These are phyloP conservation scores for Plasmodium knowlesi DNA, from an alignment of 169 alveolate genomes.

Conservation along the genomic window DNA sequence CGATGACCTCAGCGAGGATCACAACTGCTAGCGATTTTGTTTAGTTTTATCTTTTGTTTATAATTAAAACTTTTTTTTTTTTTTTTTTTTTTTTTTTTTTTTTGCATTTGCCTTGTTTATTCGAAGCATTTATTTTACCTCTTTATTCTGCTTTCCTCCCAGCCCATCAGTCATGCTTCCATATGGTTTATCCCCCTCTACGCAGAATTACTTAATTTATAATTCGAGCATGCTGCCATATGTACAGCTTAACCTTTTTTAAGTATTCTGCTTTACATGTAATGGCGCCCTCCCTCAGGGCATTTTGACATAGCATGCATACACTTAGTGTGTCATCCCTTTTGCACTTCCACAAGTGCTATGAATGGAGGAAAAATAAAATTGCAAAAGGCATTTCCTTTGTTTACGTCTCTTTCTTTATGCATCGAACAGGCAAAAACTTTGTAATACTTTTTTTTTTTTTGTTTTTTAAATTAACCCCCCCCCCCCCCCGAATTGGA, in stretches of 20 bases:
- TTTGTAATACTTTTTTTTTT: not conserved
- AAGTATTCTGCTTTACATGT: not conserved
- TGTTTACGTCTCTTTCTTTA: not conserved
- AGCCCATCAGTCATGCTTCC: not conserved
- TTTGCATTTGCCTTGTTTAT: slow-evolving; percentile 1
- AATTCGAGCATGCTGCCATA: not conserved
- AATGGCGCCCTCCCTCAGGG: not conserved
- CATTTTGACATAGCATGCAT: not conserved
- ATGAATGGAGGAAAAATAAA: not conserved
- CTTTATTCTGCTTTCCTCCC: not conserved
- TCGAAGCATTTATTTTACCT: not conserved
- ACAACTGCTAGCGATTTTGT: slow-evolving; percentile 11
- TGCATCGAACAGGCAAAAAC: not conserved
- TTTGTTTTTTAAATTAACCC: not conserved
- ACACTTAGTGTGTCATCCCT: not conserved
- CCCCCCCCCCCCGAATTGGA: not conserved
- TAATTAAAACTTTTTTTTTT: not conserved
- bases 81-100: not conserved
- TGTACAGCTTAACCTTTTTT: not conserved
- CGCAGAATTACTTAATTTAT: not conserved
- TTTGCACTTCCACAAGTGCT: not conserved
- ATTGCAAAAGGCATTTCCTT: not conserved
- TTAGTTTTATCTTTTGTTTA: not conserved
- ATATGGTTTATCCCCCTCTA: not conserved
- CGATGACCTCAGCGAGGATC: slow-evolving; percentile 19